Percentiles rank a stretch among this genome's conserved stretches.
phyloP scores from a whole-genome alignment of 2,329 filamentous ascomycete genomes.

The Trichoderma arundinaceum region DNA sequence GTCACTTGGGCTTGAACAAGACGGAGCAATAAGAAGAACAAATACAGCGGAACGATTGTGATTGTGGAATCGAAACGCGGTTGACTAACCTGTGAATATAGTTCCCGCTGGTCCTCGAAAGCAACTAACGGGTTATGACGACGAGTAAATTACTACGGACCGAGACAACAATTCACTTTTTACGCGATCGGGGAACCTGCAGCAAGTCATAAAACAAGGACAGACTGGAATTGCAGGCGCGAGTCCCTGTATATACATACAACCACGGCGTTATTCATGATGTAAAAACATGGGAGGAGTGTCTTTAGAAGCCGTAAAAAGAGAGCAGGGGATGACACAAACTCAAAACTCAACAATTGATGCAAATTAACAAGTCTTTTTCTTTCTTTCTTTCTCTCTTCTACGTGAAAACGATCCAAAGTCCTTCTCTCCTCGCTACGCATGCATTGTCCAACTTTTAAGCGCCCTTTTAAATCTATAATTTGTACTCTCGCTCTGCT shows the following conservation, averaged over 20 bases:
- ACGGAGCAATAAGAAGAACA: too few species aligned
- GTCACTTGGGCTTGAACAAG: too few species aligned
- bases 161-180: slow-evolving; percentile 26
- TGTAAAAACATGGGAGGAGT: background rate
- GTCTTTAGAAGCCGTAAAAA: background rate
- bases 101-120: slow-evolving; percentile 66
- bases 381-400: background rate
- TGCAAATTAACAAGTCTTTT: slow-evolving; percentile 5
- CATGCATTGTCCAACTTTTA: slow-evolving; percentile 30
- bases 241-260: slow-evolving; percentile 26
- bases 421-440: background rate
- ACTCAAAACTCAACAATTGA: slow-evolving; percentile 17
- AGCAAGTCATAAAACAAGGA: slow-evolving; percentile 9
- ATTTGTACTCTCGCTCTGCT: background rate
- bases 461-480: slow-evolving; percentile 26
- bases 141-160: slow-evolving; percentile 47
- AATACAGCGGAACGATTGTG: too few species aligned
- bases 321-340: background rate
- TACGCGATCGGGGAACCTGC: background rate
- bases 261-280: slow-evolving; percentile 27
- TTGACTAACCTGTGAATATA: slow-evolving; percentile 38
- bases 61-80: too few species aligned
- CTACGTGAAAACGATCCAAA: slow-evolving; percentile 15
- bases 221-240: background rate
- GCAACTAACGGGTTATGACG: slow-evolving; percentile 65